Evolutionary conservation across 768 basidiomycete species (phyloP), one percentile per base, ranked within the genome.

Genomic region (Trametes meyenii): DNA sequence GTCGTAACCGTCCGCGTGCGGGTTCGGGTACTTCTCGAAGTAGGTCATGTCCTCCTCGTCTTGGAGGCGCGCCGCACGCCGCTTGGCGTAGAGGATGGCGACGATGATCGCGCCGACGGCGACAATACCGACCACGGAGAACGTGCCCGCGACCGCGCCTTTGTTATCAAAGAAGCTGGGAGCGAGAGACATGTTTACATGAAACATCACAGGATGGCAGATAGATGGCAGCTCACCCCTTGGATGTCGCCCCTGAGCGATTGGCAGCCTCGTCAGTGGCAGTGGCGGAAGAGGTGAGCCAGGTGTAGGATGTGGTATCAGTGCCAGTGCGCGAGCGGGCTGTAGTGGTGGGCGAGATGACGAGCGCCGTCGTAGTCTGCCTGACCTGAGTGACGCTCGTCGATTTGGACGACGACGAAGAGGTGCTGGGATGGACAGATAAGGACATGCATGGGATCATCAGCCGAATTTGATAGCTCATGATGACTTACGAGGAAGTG

Each of bases 151-250:
- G 19, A 82, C 78, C 0, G 79, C 82, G 38, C 74, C 78, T 52
- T 75, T 79, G 64, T 80, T 77, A 48, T 73, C 63, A 64, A 81
- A 77, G 75, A 83, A 83, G 60, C 82, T 83, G 33, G 29, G 54
- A 5, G 14, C 29, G n/a, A 43, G 43, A 19, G 26, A 19, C 33
- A 24, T 38, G 35, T 24, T 48, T 26, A 58, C 24, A 45, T 45
- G 55, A 50, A 49, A 29, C 29, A 16, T 14, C 13, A 11, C 1
- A 11, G 29, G 35, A 50, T 39, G 51, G 24, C n/a, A 17, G 44
- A 39, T 12, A 14, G 58, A 62, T 23, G 12, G 10, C 17, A 29
- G 39, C 57, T 54, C 36, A 62, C 66, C 63, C 38, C 8, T 65
- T 65, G 16, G 61, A 58, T 7, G 69, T 62, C 14, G 58, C 55